Evolutionary conservation across 371 early-diverging fungal genomes (phyloP), one percentile per base, ranked within the genome.

Genomic region (Mucor indicus): DNA sequence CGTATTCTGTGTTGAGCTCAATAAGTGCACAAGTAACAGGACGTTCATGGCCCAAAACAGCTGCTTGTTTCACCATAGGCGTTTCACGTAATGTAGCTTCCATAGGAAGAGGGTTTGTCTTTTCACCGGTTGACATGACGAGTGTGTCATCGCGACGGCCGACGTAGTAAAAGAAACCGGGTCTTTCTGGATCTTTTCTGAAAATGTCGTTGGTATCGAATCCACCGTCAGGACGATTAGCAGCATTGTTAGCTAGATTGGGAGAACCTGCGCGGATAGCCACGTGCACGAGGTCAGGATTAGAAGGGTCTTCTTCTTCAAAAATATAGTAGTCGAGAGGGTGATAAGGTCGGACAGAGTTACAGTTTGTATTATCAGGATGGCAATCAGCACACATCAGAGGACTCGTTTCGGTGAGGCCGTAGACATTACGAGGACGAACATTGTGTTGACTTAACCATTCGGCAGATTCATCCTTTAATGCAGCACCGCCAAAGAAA

Each of bases 121-220:
- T 74, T 50, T 74, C 71, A 8, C 71, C 75, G 32, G 70, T 74
- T 33, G 60, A 48, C 68, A 69, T 64, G 16, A 63, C 44, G 12
- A 70, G 25, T 0, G 57, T 63, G 46, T 74, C 68, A 38, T 69
- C 74, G 1, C 50, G 50, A 12, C 74, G 55, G 8, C 74, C 65
- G 3, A 45, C 9, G 19, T 63, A 56, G 8, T 1, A 31, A 21
- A 56, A 69, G 8, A 47, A 59, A 1, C 53, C 60, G 9, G 57
- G 35, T n/a, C 17, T 33, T 0, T 33, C 27, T 10, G 53, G 24
- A 3, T 45, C 50, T 20, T 53, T 50, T 9, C 4, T 43, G 32
- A 66, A 66, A 1, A 72, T 8, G 24, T 72, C 73, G 1, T 60
- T 61, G 4, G 67, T 69, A 5, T 49, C 53, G 45, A 55, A 66